These are phyloP conservation scores for Apiospora aurea DNA, from an alignment of 2,329 filamentous ascomycete genomes.

Conservation along the genomic window DNA sequence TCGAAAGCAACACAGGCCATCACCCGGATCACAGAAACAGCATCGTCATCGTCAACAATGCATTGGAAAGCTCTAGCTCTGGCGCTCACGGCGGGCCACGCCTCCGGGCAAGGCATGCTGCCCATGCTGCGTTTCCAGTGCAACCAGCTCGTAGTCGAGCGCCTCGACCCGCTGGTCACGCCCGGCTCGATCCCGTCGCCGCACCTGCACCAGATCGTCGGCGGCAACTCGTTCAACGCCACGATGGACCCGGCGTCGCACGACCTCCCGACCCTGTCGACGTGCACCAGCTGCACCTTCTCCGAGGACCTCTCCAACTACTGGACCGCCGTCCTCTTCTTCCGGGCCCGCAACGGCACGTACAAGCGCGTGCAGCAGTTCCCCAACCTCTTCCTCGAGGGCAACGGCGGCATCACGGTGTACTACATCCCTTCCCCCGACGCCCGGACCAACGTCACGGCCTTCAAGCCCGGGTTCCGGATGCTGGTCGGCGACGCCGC, in stretches of 20 bases:
- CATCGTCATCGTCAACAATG: neutral
- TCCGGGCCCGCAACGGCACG: slow-evolving; percentile 47
- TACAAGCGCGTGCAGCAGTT: slow-evolving; percentile 42
- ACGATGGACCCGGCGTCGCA: slow-evolving; percentile 29
- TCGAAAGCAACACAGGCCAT: neutral
- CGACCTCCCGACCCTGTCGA: slow-evolving; percentile 40
- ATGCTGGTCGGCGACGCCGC: slow-evolving; percentile 43
- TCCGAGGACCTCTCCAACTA: slow-evolving; percentile 51
- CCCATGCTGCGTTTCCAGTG: slow-evolving; percentile 49
- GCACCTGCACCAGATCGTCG: slow-evolving; percentile 43
- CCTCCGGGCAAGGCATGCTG: neutral
- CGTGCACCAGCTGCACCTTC: slow-evolving; percentile 51
- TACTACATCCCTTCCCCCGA: slow-evolving; percentile 43
- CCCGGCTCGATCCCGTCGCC: slow-evolving; percentile 40
- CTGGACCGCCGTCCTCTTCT: slow-evolving; percentile 51
- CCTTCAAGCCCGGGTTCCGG: slow-evolving; percentile 42
- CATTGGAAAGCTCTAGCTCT: slow-evolving; percentile 3
- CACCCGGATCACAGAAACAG: neutral
- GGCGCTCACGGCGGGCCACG: neutral
- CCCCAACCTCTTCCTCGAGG: slow-evolving; percentile 39
- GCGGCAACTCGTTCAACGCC: slow-evolving; percentile 43
- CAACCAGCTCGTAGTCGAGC: slow-evolving; percentile 45
- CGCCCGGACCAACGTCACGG: slow-evolving; percentile 40
- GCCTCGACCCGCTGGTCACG: slow-evolving; percentile 41
- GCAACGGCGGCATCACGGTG: slow-evolving; percentile 44